Base-by-base conservation (phyloP, 2,329 filamentous ascomycete species). In the Huntiella moniliformis region DNA sequence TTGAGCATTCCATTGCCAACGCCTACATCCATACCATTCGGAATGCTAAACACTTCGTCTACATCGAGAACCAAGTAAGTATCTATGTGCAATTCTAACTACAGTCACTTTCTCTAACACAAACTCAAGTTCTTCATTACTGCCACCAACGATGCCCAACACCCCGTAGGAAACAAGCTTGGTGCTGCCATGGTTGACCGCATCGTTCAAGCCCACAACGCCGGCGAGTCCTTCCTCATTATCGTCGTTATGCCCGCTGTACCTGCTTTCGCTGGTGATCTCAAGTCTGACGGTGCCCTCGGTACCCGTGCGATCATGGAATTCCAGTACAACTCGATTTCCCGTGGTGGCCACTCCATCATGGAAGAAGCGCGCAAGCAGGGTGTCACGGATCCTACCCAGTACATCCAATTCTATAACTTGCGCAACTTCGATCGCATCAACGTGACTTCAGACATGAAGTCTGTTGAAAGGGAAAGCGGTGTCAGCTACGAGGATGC, bases 301-400 rank as follows among this genome's bases (percentile, higher is more conserved):
- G 80, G 81, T 16, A 91, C 83, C 0, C 69, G 84, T 33, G 84
- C 82, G 4, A 88, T 92, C 55, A 87, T 91, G 80, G 82, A 91
- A 57, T 88, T 81, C 59, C 83, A 91, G 57, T 88, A 91, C 61
- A 68, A 75, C 55, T 80, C 74, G 44, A 91, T 91, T 62, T 81
- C 75, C 59, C 74, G 82, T 33, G 81, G 82, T 31, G 81, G 80
- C 2, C 64, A 82, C 58, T 82, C 76, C 49, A 91, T 92, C 57
- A 77, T 87, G 56, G 82, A 87, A 58, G 68, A 67, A 39, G 70
- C 87, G 44, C 65, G 67, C 13, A 69, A 71, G 31, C 82, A 81
- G 3, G 83, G 82, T 6, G 68, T 86, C 42, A 68, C 63, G 1
- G 66, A 88, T 55, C 79, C 81, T 1, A 65, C 70, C 55, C 64